Evolutionary conservation across 2,329 filamentous ascomycete species (phyloP).

Genomic region (Venturia oleaginea): DNA sequence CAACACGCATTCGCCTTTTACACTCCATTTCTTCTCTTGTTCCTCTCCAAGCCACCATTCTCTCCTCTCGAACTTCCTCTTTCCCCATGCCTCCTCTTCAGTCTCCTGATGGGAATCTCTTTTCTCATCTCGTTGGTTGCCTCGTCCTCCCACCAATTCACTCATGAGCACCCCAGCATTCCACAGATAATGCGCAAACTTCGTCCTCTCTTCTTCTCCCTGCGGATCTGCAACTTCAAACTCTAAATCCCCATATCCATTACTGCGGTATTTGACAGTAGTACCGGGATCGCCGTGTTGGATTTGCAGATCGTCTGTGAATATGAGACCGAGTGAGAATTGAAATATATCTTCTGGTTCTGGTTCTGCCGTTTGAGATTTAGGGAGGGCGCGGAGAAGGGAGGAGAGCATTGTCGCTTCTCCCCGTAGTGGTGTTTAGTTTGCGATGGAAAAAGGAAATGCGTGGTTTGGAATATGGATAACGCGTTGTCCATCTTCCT

Average conservation of each 20-base stretch:
- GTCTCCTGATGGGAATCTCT: constrained; percentile 13
- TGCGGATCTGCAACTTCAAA: constrained; percentile 36
- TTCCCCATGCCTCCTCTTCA: constrained; percentile 20
- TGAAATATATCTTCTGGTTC: constrained; percentile 53
- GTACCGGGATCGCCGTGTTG: constrained; percentile 56
- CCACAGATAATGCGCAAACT: constrained; percentile 69
- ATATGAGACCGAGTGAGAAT: constrained; percentile 52
- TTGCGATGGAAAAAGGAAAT: too few species aligned
- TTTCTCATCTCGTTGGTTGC: constrained; percentile 14
- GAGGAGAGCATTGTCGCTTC: constrained; percentile 3
- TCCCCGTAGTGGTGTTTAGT: too few species aligned
- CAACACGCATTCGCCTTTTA: constrained; percentile 45
- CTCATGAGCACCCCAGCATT: constrained; percentile 48
- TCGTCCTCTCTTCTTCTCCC: constrained; percentile 44
- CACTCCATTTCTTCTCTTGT: constrained; percentile 32
- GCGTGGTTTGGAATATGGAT: too few species aligned
- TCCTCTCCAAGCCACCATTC: constrained; percentile 26
- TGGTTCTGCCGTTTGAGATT: neutral
- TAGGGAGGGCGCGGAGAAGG: constrained; percentile 8
- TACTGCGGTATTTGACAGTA: constrained; percentile 46
- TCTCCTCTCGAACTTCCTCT: constrained; percentile 29
- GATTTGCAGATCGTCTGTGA: constrained; percentile 58
- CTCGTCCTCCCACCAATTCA: constrained; percentile 31
- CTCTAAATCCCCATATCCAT: constrained; percentile 27
- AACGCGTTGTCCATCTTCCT: neutral